These are phyloP conservation scores for Trifolium pratense DNA, from an alignment of 306 rosid genomes.

Conservation along the genomic window DNA sequence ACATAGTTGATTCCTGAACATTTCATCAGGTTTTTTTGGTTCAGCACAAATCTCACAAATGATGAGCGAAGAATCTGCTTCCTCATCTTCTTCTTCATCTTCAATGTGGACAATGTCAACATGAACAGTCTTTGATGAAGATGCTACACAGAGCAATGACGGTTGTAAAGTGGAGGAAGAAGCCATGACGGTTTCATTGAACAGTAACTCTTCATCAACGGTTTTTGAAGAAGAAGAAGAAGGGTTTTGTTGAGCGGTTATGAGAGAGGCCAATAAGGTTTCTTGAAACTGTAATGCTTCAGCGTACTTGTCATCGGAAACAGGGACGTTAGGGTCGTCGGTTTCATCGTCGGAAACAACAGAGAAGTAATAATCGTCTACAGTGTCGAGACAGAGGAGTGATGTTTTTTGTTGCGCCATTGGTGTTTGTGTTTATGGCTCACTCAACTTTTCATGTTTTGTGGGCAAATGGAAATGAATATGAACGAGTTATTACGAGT, in stretches of 20 bases:
- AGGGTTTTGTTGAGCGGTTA: slow-evolving; percentile 18
- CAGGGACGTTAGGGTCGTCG: neutral
- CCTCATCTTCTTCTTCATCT: neutral
- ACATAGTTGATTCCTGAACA: slow-evolving; percentile 50
- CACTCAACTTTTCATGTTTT: neutral
- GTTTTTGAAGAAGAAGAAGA: neutral
- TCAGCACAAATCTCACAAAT: slow-evolving; percentile 62
- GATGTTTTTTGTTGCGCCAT: slow-evolving; percentile 38
- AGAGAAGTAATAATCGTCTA: slow-evolving; percentile 52
- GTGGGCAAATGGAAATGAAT: neutral
- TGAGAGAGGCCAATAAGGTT: slow-evolving; percentile 42
- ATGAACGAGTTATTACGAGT: too few species aligned
- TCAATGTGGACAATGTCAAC: neutral
- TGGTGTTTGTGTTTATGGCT: neutral
- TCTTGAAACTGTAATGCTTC: slow-evolving; percentile 60
- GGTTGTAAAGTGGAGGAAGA: slow-evolving; percentile 1
- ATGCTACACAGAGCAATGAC: slow-evolving; percentile 5
- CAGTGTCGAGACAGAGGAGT: neutral
- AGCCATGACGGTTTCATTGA: neutral
- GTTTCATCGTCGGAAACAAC: neutral
- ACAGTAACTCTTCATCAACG: too few species aligned
- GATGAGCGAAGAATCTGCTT: slow-evolving; percentile 30
- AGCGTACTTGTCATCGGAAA: slow-evolving; percentile 50
- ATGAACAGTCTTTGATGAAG: slow-evolving; percentile 1
- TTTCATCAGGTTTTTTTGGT: slow-evolving; percentile 23